Evolutionary conservation across 192 early-diverging fungal genomes (phyloP).

Genomic region (Coemansia sp.): DNA sequence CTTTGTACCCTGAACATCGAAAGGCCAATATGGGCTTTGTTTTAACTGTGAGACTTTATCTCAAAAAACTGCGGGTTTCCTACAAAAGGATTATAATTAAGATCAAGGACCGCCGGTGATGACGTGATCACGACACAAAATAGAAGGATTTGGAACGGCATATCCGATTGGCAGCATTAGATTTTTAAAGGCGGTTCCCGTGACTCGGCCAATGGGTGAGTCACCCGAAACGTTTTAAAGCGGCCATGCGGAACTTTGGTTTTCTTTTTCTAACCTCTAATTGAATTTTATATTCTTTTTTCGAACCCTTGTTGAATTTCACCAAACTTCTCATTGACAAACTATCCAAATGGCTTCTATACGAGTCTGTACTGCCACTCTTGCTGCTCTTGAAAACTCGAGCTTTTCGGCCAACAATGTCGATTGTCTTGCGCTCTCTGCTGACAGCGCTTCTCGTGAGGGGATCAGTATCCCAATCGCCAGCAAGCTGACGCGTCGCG

Average conservation of each 20-base stretch:
- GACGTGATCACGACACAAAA: background rate
- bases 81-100: background rate
- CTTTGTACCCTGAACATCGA: too few species aligned
- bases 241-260: background rate
- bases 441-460: conserved; percentile 4
- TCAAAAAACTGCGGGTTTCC: too few species aligned
- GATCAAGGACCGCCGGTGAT: background rate
- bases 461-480: conserved; percentile 20
- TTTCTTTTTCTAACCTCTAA: conserved; percentile 5
- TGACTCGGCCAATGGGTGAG: background rate
- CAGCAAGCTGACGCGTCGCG: conserved; percentile 33
- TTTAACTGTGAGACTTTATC: too few species aligned
- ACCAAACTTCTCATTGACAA: background rate
- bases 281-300: background rate
- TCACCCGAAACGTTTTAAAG: background rate
- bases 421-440: conserved; percentile 3
- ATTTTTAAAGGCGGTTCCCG: background rate
- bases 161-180: background rate
- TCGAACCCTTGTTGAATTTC: background rate
- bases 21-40: too few species aligned
- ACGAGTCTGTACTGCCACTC: conserved; percentile 46
- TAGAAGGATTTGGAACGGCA: background rate
- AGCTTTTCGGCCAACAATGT: background rate
- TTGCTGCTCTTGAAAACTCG: conserved; percentile 22
- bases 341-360: conserved; percentile 46